These are phyloP conservation scores for Centella asiatica DNA, from an alignment of 129 eudicot genomes.

Conservation along the genomic window DNA sequence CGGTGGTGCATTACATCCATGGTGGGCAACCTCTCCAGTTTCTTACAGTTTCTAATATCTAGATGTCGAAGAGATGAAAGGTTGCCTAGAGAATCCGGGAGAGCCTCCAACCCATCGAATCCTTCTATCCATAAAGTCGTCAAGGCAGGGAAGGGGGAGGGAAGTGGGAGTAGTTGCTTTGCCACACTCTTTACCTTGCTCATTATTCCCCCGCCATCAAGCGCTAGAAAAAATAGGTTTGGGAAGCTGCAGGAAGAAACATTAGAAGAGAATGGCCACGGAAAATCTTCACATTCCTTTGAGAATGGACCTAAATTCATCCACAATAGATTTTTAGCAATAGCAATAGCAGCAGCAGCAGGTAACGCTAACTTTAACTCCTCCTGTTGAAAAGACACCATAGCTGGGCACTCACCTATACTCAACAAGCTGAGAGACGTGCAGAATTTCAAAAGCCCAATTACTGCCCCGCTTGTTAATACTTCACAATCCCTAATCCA, in stretches of 20 bases:
- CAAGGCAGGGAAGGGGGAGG: background rate
- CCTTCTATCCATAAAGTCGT: background rate
- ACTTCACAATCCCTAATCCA: background rate
- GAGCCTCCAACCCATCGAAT: background rate
- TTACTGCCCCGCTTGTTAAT: too few species aligned
- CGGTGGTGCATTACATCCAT: background rate
- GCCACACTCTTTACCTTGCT: background rate
- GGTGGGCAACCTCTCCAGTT: background rate
- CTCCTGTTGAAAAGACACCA: background rate
- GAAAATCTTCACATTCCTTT: background rate
- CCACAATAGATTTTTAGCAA: background rate
- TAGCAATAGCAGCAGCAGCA: too few species aligned
- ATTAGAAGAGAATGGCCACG: background rate
- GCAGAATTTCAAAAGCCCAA: background rate
- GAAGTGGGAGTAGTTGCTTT: background rate
- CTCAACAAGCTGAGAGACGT: background rate
- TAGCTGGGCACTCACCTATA: too few species aligned
- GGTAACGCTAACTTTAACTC: background rate
- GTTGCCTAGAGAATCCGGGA: background rate
- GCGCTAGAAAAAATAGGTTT: background rate
- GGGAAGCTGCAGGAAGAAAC: too few species aligned
- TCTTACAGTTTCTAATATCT: background rate
- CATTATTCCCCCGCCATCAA: background rate
- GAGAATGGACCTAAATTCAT: background rate
- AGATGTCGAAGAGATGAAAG: background rate